Percentiles rank a stretch among this genome's conserved stretches.
phyloP scores from a whole-genome alignment of 2,329 filamentous ascomycete genomes.

The Leptographium wingfieldii region DNA sequence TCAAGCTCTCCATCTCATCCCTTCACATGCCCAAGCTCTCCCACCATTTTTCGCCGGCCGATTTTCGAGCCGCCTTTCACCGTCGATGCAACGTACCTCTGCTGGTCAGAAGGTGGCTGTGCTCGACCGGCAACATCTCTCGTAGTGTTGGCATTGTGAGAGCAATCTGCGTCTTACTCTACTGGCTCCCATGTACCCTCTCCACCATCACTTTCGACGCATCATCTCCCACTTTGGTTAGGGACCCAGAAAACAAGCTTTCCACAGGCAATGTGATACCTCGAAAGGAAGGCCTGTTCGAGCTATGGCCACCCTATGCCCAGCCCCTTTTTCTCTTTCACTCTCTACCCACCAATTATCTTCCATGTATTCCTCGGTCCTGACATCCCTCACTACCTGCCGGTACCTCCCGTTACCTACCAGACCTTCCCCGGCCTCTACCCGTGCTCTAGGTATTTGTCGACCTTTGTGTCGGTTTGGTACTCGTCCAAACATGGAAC shows the following conservation, averaged over 20 bases:
- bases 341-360: not conserved
- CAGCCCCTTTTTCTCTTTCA: not conserved
- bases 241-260: not conserved
- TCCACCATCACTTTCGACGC: not conserved
- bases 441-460: not conserved
- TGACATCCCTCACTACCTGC: not conserved
- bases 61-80: not conserved
- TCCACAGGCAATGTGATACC: not conserved
- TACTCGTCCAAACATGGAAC: not conserved
- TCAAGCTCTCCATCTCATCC: not conserved
- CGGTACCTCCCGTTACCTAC: slow-evolving; percentile 2
- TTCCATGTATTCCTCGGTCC: not conserved
- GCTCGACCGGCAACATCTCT: not conserved
- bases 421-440: not conserved
- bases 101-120: not conserved
- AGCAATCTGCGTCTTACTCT: no score
- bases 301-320: not conserved
- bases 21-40: not conserved
- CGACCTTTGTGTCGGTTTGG: not conserved
- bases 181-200: not conserved
- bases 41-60: not conserved
- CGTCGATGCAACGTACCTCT: not conserved
- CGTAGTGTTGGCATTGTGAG: no score
- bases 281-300: not conserved
- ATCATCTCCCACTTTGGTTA: not conserved